Evolutionary conservation across 2,329 filamentous ascomycete species (phyloP).

Genomic region (Eutypella sp.): DNA sequence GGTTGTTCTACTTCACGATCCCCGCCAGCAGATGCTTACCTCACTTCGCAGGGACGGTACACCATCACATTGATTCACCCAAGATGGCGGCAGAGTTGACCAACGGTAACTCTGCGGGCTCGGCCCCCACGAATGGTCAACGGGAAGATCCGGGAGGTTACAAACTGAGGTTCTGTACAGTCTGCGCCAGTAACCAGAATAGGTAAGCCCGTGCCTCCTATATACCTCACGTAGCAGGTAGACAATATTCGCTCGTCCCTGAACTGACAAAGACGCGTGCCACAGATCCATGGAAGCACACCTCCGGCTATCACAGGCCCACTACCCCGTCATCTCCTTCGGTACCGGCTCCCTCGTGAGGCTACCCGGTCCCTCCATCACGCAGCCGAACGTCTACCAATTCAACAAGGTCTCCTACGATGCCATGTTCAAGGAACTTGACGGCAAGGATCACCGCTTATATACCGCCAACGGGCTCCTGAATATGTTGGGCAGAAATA

Average conservation of each 20-base stretch:
- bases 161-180: slow-evolving; percentile 95
- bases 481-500: slow-evolving; percentile 92
- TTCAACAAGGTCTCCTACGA: slow-evolving; percentile 98
- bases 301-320: slow-evolving; percentile 76
- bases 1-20: slow-evolving; percentile 2
- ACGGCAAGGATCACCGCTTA: slow-evolving; percentile 76
- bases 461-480: slow-evolving; percentile 91
- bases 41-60: neutral
- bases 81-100: slow-evolving; percentile 31
- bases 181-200: slow-evolving; percentile 99
- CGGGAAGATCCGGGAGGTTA: slow-evolving; percentile 56
- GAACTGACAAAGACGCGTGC: slow-evolving; percentile 9
- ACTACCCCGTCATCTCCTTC: slow-evolving; percentile 96
- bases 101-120: slow-evolving; percentile 31
- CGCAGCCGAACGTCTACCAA: slow-evolving; percentile 92
- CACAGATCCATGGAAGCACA: slow-evolving; percentile 98
- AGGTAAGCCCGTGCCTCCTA: slow-evolving; percentile 49
- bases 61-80: slow-evolving; percentile 8
- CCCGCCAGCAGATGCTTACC: neutral
- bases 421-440: slow-evolving; percentile 88
- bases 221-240: neutral
- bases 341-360: slow-evolving; percentile 93
- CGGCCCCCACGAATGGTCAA: slow-evolving; percentile 36
- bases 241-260: neutral
- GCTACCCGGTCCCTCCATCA: slow-evolving; percentile 83